Base-by-base conservation (phyloP, 1,284 basidiomycete genomes). In the Puccinia triticina region DNA sequence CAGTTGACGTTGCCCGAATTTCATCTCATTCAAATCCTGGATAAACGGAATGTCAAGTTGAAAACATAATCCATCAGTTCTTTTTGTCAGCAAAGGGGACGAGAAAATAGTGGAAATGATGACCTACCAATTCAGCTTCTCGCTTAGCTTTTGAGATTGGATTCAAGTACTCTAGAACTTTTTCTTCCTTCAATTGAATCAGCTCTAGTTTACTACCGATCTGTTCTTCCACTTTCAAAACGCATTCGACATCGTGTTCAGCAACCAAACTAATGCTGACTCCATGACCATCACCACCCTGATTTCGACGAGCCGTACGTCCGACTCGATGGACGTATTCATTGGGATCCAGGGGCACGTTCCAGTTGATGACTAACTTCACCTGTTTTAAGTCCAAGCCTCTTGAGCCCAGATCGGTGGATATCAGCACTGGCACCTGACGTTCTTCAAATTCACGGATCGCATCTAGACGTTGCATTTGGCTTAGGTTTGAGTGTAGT, bases 361-460 rank as follows among this genome's bases (percentile, higher is more conserved):
- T 97, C 95, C 95, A 99, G 85, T 99, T 99, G 75, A 99, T 90
- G 43, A 99, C 89, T 66, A 99, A 92, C 1, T 95, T 95, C 50
- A 98, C 92, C 78, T 96, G 91, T 16, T 86, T 86, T 21, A 87
- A 85, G 80, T 87, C 87, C 73, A 87, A 84, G 37, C 87, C 87
- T 23, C 87, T 84, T 23, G 86, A 86, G 43, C 86, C 87, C 8
- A 87, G 85, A 77, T 87, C 87, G 29, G 87, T 87, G 29, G 86
- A 85, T 8, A 87, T 84, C 32, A 87, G 84, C 4, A 87, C 83
- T 7, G 85, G 85, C 0, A 85, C 85, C 21, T 84, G 84, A 46
- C 90, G 92, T 0, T 94, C 91, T 80, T 94, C 91, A 88, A 99
- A 99, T n/a, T 93, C 88, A 4, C 92, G 91, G 23, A 99, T 89